Conservation (phyloP, 768 basidiomycete genomes). For the Gloeostereum incarnatum region DNA sequence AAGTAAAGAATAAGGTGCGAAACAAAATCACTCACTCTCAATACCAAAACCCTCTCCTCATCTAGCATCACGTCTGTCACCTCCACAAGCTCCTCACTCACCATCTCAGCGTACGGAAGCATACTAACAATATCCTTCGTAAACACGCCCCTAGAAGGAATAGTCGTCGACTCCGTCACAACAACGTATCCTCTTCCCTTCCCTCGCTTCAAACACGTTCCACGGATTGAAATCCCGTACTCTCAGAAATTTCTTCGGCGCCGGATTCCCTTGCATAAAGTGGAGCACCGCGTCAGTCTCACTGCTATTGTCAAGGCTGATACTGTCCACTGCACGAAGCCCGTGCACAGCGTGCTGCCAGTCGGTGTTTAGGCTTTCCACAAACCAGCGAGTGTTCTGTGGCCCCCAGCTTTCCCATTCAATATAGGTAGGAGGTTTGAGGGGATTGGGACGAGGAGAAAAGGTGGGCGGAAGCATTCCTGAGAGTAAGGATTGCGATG, state of each 20-base stretch:
- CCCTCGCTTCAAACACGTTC: conserved; percentile 19
- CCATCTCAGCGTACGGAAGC: conserved; percentile 41
- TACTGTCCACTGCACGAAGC: conserved; percentile 37
- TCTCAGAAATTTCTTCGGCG: conserved; percentile 19
- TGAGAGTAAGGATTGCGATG: too few relatives aligned
- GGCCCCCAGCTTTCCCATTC: conserved; percentile 47
- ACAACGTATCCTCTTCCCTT: too few relatives aligned
- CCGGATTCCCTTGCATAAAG: too few relatives aligned
- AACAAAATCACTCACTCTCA: conserved; percentile 33
- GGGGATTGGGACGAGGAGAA: conserved; percentile 12
- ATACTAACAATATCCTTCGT: conserved; percentile 34
- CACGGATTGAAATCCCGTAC: conserved; percentile 28
- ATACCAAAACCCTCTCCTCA: conserved; percentile 35
- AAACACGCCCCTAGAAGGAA: conserved; percentile 35
- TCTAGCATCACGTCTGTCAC: conserved; percentile 54
- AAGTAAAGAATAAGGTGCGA: too few relatives aligned
- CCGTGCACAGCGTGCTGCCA: conserved; percentile 51
- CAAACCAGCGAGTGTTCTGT: conserved; percentile 43
- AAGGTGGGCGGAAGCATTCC: conserved; percentile 6
- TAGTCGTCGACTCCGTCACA: conserved; percentile 30
- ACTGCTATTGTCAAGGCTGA: conserved; percentile 10
- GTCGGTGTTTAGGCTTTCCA: conserved; percentile 37
- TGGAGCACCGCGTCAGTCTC: conserved; percentile 2
- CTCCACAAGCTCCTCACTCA: conserved; percentile 36
- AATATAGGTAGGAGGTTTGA: conserved; percentile 13